Conservation (phyloP, 2,329 filamentous ascomycete species). For the Monilinia aucupariae region DNA sequence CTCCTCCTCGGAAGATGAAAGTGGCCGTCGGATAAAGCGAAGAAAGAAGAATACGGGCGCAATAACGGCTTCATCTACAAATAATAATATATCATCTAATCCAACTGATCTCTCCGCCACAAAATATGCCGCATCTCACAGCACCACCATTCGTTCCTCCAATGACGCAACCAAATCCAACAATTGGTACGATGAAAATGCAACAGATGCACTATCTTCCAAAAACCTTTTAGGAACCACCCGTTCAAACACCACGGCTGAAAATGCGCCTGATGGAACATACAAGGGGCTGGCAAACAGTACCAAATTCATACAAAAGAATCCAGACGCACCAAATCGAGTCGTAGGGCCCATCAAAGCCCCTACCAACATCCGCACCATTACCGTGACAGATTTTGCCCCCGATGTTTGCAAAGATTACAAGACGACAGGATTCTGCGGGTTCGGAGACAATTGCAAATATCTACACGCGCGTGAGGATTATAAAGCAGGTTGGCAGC, state of each 20-base stretch:
- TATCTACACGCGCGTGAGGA: constrained; percentile 72
- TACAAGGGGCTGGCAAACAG: constrained; percentile 74
- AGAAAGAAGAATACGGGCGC: constrained; percentile 62
- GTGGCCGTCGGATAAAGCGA: constrained; percentile 72
- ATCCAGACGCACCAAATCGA: constrained; percentile 64
- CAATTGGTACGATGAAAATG: constrained; percentile 83
- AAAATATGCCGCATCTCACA: constrained; percentile 56
- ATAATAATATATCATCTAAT: constrained; percentile 38
- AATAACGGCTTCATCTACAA: constrained; percentile 59
- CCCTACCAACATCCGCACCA: constrained; percentile 81
- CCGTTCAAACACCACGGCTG: constrained; percentile 36
- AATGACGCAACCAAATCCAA: constrained; percentile 87
- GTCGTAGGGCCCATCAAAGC: constrained; percentile 83
- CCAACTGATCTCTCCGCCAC: constrained; percentile 45
- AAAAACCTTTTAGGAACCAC: constrained; percentile 58
- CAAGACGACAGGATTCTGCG: constrained; percentile 63
- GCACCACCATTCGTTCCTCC: constrained; percentile 55
- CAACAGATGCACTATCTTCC: constrained; percentile 35
- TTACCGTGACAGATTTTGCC: constrained; percentile 84
- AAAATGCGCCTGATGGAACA: constrained; percentile 51
- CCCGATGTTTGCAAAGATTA: constrained; percentile 96
- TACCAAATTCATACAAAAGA: constrained; percentile 69
- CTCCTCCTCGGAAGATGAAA: constrained; percentile 70
- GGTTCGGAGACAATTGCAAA: constrained; percentile 58
- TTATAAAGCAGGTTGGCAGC: constrained; percentile 88